A percentile compares a stretch with the other conserved stretches of the same genome.
phyloP scores from a whole-genome alignment of 1,139 yeast species.

The Hyphopichia fennica region DNA sequence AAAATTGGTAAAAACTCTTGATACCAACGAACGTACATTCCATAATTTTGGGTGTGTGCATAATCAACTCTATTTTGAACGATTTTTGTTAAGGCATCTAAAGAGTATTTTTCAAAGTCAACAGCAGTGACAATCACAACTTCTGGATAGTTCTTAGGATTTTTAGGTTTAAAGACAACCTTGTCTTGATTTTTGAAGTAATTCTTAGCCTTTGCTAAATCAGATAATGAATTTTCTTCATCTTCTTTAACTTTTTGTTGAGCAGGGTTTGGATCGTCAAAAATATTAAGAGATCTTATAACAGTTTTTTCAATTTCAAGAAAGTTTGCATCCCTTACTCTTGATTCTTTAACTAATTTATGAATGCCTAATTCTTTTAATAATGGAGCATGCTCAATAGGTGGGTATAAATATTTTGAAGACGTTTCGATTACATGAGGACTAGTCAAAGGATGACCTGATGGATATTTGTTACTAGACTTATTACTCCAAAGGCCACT shows the following conservation, averaged over 20 bases:
- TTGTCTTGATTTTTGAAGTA: conserved; percentile 67
- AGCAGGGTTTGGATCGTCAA: conserved; percentile 46
- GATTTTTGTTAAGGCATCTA: conserved; percentile 59
- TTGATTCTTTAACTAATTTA: conserved; percentile 46
- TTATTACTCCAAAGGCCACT: conserved; percentile 8
- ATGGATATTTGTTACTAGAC: conserved; percentile 22
- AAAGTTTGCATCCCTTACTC: conserved; percentile 37
- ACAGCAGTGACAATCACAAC: conserved; percentile 78
- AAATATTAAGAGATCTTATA: conserved; percentile 39
- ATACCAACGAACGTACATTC: conserved; percentile 76
- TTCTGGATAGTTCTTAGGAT: conserved; percentile 53
- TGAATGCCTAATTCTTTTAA: conserved; percentile 56
- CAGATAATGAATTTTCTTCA: conserved; percentile 35
- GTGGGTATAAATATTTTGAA: conserved; percentile 61
- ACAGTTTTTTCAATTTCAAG: conserved; percentile 37
- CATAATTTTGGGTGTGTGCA: conserved; percentile 73
- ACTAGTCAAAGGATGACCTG: conserved; percentile 37
- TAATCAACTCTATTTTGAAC: conserved; percentile 82
- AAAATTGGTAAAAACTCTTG: conserved; percentile 74
- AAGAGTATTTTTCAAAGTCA: conserved; percentile 69
- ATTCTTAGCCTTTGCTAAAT: conserved; percentile 50
- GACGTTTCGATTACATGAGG: conserved; percentile 39
- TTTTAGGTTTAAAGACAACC: conserved; percentile 49
- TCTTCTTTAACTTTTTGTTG: conserved; percentile 39
- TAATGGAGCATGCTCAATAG: conserved; percentile 62